Base-by-base conservation (phyloP, 345 rosid species). In the Aquilaria sinensis region DNA sequence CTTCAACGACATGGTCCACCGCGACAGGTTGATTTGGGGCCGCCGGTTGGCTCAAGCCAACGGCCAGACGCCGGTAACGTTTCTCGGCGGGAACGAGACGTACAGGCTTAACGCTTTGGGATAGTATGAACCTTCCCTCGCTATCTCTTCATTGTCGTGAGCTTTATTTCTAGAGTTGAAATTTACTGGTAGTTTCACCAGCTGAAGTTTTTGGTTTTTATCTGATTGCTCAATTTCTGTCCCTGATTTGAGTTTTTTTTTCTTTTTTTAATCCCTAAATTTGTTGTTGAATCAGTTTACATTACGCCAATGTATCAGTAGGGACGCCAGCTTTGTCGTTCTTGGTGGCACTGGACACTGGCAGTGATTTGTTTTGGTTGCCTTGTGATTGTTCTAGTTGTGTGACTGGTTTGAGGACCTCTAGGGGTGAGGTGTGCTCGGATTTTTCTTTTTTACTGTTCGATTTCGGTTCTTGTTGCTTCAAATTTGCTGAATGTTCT, bases 341-440 rank as follows among this genome's bases (percentile, higher is more conserved):
- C 74, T 61, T 91, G 60, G 97, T 88, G 49, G 97, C 97, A 33
- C 61, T 88, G 37, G 97, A 91, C 74, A 91, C 96, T 6, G 97
- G 97, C 31, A 91, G 96, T 68, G 87, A 86, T 71, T 75, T 86
- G 72, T 88, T 91, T 65, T 91, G 97, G 97, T 65, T 91, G 64
- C 96, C 97, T 11, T 91, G 97, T 62, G 88, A 91, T 54, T 91
- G 96, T 68, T 33, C 15, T 32, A 80, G 67, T 60, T 91, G 97
- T 67, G 62, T 84, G 0, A 75, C 0, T 31, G 75, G 79, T 32
- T 47, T 90, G 69, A 12, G 43, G 37, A 10, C 74, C 9, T 29
- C 79, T 10, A 47, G 64, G 1, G 93, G 87, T 58, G 2, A 68
- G 80, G 95, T 85, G 70, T 60, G 63, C 30, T 37, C 43, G 43